phyloP scores from a whole-genome alignment of 2,329 filamentous ascomycete genomes.

The Karstenula rhodostoma region DNA sequence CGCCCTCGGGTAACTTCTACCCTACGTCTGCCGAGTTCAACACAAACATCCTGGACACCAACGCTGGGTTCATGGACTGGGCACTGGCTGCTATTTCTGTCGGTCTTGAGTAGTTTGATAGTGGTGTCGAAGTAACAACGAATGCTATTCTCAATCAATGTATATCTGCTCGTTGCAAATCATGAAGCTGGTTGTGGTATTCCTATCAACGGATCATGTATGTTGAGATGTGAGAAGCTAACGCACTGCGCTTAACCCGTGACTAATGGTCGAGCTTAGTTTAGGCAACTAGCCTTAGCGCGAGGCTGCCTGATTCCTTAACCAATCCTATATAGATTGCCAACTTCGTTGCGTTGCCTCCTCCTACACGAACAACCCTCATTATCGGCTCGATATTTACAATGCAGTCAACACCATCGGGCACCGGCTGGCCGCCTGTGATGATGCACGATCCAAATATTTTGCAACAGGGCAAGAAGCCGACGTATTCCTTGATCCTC shows the following conservation, averaged over 20 bases:
- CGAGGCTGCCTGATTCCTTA: neutral
- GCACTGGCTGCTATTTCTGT: slow-evolving; percentile 45
- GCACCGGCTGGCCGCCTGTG: neutral
- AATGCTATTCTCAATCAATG: neutral
- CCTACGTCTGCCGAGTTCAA: slow-evolving; percentile 51
- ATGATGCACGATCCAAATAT: neutral
- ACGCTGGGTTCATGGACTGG: slow-evolving; percentile 54
- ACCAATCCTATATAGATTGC: neutral
- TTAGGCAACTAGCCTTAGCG: neutral
- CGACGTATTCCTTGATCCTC: neutral
- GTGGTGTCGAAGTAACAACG: neutral
- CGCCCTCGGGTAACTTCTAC: slow-evolving; percentile 53
- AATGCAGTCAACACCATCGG: neutral
- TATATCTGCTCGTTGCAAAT: neutral
- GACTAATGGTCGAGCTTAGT: neutral
- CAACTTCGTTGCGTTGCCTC: neutral
- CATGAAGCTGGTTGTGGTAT: neutral
- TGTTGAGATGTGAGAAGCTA: too few species aligned
- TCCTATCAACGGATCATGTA: too few species aligned
- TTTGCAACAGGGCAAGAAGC: neutral
- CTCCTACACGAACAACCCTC: too few species aligned
- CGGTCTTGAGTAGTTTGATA: slow-evolving; percentile 32
- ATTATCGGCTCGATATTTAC: neutral
- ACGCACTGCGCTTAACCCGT: too few species aligned
- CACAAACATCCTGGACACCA: slow-evolving; percentile 53